Conservation (phyloP, 2,329 filamentous ascomycete species). For the Monilinia fructicola region DNA sequence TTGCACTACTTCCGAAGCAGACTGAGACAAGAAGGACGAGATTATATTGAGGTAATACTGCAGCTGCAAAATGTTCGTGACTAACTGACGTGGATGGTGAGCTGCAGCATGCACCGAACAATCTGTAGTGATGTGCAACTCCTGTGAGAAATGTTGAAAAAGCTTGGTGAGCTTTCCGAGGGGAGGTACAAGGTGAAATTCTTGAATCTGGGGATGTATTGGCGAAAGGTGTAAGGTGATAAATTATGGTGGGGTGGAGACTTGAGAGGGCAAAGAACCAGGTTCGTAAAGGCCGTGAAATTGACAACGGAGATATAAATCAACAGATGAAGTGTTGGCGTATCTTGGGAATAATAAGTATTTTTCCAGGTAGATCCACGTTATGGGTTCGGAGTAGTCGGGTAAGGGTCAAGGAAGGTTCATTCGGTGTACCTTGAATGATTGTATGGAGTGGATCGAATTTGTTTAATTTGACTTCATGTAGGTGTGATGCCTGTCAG, state of each 20-base stretch:
- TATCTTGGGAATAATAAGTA: slow-evolving; percentile 18
- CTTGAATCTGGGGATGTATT: slow-evolving; percentile 18
- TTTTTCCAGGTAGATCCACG: slow-evolving; percentile 5
- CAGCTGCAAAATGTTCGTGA: slow-evolving; percentile 36
- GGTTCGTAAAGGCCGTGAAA: slow-evolving; percentile 8
- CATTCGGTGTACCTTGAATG: slow-evolving; percentile 17
- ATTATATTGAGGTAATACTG: slow-evolving; percentile 37
- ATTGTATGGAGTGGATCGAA: slow-evolving; percentile 2
- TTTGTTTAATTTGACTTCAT: slow-evolving; percentile 21
- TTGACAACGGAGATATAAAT: slow-evolving; percentile 20
- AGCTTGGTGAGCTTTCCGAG: slow-evolving; percentile 12
- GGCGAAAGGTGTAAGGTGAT: slow-evolving; percentile 8
- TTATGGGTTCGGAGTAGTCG: slow-evolving; percentile 14
- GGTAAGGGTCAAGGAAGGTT: slow-evolving; percentile 12
- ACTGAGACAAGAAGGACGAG: slow-evolving; percentile 33
- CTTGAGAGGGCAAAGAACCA: slow-evolving; percentile 7
- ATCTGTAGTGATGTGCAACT: slow-evolving; percentile 32
- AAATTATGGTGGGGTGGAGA: slow-evolving; percentile 15
- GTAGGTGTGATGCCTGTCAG: slow-evolving; percentile 10
- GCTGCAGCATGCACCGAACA: slow-evolving; percentile 31
- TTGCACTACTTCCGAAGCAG: slow-evolving; percentile 31
- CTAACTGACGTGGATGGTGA: slow-evolving; percentile 34
- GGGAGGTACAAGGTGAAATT: slow-evolving; percentile 17
- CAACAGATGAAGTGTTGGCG: slow-evolving; percentile 16
- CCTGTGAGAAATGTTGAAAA: slow-evolving; percentile 24